Conservation (phyloP, 192 early-diverging fungal genomes). For the Geranomyces variabilis region DNA sequence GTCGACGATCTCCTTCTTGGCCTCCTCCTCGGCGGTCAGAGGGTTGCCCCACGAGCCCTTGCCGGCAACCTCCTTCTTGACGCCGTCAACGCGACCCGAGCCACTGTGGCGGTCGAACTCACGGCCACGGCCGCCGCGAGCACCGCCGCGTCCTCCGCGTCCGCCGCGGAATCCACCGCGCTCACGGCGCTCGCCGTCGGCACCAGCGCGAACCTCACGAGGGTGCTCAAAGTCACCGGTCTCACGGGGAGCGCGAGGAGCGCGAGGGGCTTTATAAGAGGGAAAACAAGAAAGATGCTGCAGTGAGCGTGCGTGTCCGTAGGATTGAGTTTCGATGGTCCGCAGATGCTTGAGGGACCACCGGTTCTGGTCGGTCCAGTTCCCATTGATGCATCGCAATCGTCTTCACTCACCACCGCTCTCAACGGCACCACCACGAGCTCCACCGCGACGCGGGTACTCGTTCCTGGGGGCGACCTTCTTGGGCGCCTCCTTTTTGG, state of each 20-base stretch:
- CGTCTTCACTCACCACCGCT: conserved; percentile 41
- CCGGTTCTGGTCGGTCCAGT: too few species aligned
- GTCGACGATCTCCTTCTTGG: conserved; percentile 52
- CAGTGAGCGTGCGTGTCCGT: background rate
- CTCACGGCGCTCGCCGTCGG: conserved; percentile 38
- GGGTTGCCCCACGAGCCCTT: conserved; percentile 81
- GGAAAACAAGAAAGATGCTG: background rate
- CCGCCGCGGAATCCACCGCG: conserved; percentile 28
- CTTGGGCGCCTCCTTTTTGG: conserved; percentile 24
- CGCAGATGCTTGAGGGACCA: too few species aligned
- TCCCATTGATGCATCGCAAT: too few species aligned
- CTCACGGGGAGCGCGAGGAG: conserved; percentile 35
- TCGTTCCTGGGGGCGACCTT: conserved; percentile 35
- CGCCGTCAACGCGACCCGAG: conserved; percentile 76
- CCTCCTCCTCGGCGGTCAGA: conserved; percentile 55
- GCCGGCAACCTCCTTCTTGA: conserved; percentile 83
- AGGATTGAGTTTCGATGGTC: too few species aligned
- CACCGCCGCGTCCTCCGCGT: conserved; percentile 37
- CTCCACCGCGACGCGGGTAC: conserved; percentile 39
- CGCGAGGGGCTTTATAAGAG: conserved; percentile 2
- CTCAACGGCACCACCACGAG: conserved; percentile 33
- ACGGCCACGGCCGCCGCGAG: conserved; percentile 64
- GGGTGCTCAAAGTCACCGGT: conserved; percentile 36
- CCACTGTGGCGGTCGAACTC: conserved; percentile 86
- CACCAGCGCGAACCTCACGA: conserved; percentile 13